Conservation (phyloP, 2,329 filamentous ascomycete genomes). For the Trichoderma pleuroti region DNA sequence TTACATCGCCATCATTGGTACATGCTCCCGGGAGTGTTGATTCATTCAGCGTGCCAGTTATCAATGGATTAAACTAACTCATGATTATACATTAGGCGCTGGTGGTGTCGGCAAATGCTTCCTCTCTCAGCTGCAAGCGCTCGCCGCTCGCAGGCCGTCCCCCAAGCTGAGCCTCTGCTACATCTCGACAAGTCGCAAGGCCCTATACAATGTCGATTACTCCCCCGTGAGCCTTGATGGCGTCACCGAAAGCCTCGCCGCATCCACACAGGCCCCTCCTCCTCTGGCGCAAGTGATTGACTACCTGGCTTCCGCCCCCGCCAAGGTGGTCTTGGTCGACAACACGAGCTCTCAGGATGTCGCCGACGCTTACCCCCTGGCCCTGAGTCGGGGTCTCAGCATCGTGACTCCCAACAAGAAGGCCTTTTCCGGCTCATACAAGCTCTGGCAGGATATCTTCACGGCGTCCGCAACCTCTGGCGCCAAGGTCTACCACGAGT, state of each 20-base stretch:
- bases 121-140: conserved; percentile 71
- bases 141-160: conserved; percentile 63
- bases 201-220: conserved; percentile 72
- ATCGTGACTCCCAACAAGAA: conserved; percentile 99
- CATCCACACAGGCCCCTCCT: conserved; percentile 62
- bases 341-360: conserved; percentile 91
- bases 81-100: conserved; percentile 57
- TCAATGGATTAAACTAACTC: conserved; percentile 20
- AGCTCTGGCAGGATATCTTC: conserved; percentile 87
- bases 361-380: conserved; percentile 75
- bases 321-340: conserved; percentile 81
- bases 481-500: conserved; percentile 91
- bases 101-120: conserved; percentile 93
- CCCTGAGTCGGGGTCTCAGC: conserved; percentile 77
- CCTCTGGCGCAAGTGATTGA: conserved; percentile 67
- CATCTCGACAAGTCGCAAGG: conserved; percentile 80
- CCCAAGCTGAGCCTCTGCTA: conserved; percentile 76
- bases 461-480: conserved; percentile 63
- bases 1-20: conserved; percentile 53
- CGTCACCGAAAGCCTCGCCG: conserved; percentile 59
- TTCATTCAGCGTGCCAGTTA: background rate
- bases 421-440: conserved; percentile 78
- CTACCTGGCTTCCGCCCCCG: conserved; percentile 74
- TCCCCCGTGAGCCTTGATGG: conserved; percentile 60
- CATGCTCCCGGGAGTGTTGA: background rate